Evolutionary conservation across 177 flowering plant species (phyloP).

Genomic region (Vitis hybrid): DNA sequence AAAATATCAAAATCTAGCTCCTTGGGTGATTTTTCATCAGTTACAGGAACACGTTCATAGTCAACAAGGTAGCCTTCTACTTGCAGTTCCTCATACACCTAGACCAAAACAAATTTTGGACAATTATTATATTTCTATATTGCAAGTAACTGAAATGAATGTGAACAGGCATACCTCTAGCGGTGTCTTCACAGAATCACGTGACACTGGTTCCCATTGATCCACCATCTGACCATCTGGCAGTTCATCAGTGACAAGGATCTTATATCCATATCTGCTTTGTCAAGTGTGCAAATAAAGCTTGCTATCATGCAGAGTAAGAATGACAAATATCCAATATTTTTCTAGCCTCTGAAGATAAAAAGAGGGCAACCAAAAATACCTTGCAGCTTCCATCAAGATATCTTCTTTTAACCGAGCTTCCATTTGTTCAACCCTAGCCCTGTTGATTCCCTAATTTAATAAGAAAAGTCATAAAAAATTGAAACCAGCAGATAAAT

Average conservation of each 20-base stretch:
- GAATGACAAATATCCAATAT: neutral
- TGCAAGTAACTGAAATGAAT: neutral
- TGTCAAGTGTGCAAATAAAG: constrained; percentile 31
- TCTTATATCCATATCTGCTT: constrained; percentile 94
- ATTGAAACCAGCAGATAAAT: neutral
- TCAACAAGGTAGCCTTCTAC: constrained; percentile 73
- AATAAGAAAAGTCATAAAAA: constrained; percentile 4
- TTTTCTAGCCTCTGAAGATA: neutral
- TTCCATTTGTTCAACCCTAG: constrained; percentile 95
- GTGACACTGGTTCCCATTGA: constrained; percentile 93
- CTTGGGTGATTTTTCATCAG: constrained; percentile 95
- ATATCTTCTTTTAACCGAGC: constrained; percentile 88
- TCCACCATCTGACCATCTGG: constrained; percentile 99
- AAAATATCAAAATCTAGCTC: constrained; percentile 90
- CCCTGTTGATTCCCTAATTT: constrained; percentile 84
- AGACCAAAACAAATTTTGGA: constrained; percentile 14
- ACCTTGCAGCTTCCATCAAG: constrained; percentile 85
- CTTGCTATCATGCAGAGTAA: constrained; percentile 20
- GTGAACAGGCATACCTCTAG: constrained; percentile 54
- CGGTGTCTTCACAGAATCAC: constrained; percentile 82
- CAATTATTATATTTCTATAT: neutral
- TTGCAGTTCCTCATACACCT: constrained; percentile 89
- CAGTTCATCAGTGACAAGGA: constrained; percentile 99
- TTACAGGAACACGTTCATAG: constrained; percentile 93
- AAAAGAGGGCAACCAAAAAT: constrained; percentile 3